Base-by-base conservation (phyloP, 176 grass and related monocot species). In the Panicum miliaceum region DNA sequence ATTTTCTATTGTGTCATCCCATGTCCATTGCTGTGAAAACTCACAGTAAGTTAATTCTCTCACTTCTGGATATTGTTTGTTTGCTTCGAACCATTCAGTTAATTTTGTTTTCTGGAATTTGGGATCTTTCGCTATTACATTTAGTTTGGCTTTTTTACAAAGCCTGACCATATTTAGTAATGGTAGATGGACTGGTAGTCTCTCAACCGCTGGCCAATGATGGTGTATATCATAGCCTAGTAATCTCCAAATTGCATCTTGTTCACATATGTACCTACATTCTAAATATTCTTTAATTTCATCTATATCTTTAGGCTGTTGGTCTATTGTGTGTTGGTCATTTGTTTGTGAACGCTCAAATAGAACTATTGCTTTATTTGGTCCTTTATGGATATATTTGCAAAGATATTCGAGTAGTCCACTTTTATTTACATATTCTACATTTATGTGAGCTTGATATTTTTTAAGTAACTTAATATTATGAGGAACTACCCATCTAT, bases 11-110 rank as follows among this genome's bases (percentile, higher is more conserved):
- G 20, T 20, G 18, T 20, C 18, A 54, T 54, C 18, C 4, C 52
- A 54, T 54, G 18, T 54, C 52, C 52, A 54, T 54, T 8, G n/a
- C 22, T 54, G 52, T 22, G 52, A 19, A 7, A 54, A 54, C 22
- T 54, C 52, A 7, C 52, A 54, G 8, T 53, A 53, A 7, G 52
- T 92, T 6, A 79, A 46, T 78, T 81, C 18, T 20, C 75, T 77
- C 2, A 58, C 85, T n/a, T 76, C 40, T 36, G 37, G 13, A 10
- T 84, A 7, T 1, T 32, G 27, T 20, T 69, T 75, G n/a, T 91
- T 88, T 5, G 66, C 40, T 13, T 78, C 71, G 11, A 86, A 68
- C 83, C 83, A 86, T 10, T 62, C n/a, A 5, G 74, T 80, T 2
- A 90, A 61, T 19, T 59, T 90, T 3, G 69, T 82, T 3, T 2